Evolutionary conservation across 2,329 filamentous ascomycete genomes (phyloP).

Genomic region (Nemania diffusa): DNA sequence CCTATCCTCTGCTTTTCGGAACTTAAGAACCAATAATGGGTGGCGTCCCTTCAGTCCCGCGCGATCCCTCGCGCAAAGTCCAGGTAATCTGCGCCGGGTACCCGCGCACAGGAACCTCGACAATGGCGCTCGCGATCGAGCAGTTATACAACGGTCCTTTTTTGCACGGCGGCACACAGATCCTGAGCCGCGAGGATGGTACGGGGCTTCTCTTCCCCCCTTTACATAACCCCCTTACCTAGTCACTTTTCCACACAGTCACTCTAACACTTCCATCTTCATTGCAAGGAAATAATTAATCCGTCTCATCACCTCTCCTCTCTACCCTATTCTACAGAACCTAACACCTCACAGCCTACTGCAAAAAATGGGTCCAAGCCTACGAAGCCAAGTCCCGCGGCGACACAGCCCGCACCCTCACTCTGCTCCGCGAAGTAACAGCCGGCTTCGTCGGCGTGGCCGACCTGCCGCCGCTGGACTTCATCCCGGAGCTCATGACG

Average conservation of each 20-base stretch:
- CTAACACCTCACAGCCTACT: conserved; percentile 21
- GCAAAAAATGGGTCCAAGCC: conserved; percentile 34
- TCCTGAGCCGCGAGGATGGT: conserved; percentile 52
- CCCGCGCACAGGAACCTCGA: conserved; percentile 60
- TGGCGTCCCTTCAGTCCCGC: conserved; percentile 44
- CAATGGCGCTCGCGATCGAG: conserved; percentile 59
- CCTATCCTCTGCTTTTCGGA: not conserved
- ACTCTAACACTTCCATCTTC: not conserved
- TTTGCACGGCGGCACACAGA: conserved; percentile 59
- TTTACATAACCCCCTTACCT: too few relatives aligned
- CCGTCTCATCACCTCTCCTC: not conserved
- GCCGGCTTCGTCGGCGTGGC: conserved; percentile 59
- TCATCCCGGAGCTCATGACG: conserved; percentile 58
- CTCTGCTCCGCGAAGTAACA: conserved; percentile 51
- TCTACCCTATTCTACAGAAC: not conserved
- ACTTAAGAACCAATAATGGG: conserved; percentile 25
- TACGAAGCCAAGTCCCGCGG: conserved; percentile 30
- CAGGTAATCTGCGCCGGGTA: conserved; percentile 57
- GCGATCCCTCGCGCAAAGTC: conserved; percentile 47
- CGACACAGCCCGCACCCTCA: conserved; percentile 46
- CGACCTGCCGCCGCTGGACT: conserved; percentile 55
- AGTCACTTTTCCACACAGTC: not conserved
- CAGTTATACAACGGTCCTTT: conserved; percentile 60
- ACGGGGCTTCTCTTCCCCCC: conserved; percentile 14
- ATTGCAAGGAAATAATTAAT: not conserved